These are phyloP conservation scores for Fusarium acutatum DNA, from an alignment of 2,329 filamentous ascomycete genomes.

Conservation along the genomic window DNA sequence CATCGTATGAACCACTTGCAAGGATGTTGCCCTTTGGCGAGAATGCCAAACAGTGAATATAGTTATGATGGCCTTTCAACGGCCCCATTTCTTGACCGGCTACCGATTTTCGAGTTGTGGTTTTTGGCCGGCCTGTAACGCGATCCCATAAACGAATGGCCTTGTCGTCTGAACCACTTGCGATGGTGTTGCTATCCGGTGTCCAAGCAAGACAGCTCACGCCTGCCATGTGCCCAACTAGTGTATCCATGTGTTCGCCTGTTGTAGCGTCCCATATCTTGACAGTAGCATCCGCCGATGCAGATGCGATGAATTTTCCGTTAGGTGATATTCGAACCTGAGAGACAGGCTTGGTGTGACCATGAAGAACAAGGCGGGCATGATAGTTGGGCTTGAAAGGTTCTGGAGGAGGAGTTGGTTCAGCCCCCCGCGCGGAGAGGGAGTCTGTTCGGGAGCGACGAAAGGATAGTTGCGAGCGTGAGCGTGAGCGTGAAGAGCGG, in stretches of 20 bases:
- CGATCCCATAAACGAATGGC: conserved; percentile 91
- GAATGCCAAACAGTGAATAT: conserved; percentile 93
- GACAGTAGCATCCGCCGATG: conserved; percentile 87
- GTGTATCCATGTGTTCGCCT: conserved; percentile 82
- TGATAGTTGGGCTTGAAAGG: conserved; percentile 72
- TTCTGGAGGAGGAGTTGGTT: conserved; percentile 54
- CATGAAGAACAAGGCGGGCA: conserved; percentile 74
- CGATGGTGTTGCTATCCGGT: conserved; percentile 86
- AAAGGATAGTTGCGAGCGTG: conserved; percentile 43
- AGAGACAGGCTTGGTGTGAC: conserved; percentile 82
- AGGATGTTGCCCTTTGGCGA: conserved; percentile 98
- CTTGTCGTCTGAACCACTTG: conserved; percentile 95
- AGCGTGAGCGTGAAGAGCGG: conserved; percentile 44
- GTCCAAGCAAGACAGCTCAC: conserved; percentile 95
- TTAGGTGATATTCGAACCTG: conserved; percentile 92
- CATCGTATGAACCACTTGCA: conserved; percentile 94
- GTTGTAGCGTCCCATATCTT: conserved; percentile 89
- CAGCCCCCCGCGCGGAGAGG: conserved; percentile 37
- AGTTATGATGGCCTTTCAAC: conserved; percentile 91
- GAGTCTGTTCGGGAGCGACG: conserved; percentile 45
- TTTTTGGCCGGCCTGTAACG: conserved; percentile 65
- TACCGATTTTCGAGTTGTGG: conserved; percentile 51
- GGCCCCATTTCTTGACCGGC: conserved; percentile 58
- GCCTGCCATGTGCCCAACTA: conserved; percentile 93
- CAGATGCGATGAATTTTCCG: conserved; percentile 87